A percentile compares a stretch with the other conserved stretches of the same genome.
phyloP scores from a whole-genome alignment of 116 monocot genomes.

The Posidonia oceanica region DNA sequence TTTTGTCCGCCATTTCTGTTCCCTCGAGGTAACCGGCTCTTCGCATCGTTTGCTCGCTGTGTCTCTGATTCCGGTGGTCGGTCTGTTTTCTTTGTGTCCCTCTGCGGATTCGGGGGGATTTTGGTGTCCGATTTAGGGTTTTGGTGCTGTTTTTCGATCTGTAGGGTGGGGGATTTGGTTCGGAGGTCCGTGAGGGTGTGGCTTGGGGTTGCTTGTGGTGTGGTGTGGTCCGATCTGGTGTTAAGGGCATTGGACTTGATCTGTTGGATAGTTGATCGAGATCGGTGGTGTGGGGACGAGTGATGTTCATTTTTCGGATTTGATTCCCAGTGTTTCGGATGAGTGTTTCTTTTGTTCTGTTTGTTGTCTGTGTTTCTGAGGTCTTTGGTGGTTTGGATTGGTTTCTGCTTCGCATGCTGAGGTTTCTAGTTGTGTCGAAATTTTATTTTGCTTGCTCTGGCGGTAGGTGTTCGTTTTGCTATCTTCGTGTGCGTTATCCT shows the following conservation, averaged over 20 bases:
- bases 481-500: background rate
- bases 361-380: background rate
- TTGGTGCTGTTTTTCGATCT: background rate
- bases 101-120: background rate
- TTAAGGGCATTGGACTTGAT: constrained; percentile 5
- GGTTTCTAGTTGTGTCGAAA: too few species aligned
- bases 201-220: background rate
- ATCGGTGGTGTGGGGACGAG: background rate
- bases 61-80: too few species aligned
- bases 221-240: constrained; percentile 5
- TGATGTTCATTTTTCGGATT: background rate
- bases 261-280: background rate
- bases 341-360: background rate
- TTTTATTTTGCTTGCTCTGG: too few species aligned
- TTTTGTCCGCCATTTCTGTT: background rate
- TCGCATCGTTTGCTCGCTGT: too few species aligned
- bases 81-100: too few species aligned
- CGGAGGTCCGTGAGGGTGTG: background rate
- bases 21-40: too few species aligned
- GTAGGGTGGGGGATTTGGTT: background rate
- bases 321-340: background rate
- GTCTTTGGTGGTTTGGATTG: too few species aligned
- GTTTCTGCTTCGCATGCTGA: too few species aligned
- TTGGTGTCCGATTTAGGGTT: background rate
- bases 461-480: background rate